A percentile compares a stretch with the other conserved stretches of the same genome.
Evolutionary conservation across 2,329 filamentous ascomycete species (phyloP).

Genomic region (Teratosphaeria zuluensis): DNA sequence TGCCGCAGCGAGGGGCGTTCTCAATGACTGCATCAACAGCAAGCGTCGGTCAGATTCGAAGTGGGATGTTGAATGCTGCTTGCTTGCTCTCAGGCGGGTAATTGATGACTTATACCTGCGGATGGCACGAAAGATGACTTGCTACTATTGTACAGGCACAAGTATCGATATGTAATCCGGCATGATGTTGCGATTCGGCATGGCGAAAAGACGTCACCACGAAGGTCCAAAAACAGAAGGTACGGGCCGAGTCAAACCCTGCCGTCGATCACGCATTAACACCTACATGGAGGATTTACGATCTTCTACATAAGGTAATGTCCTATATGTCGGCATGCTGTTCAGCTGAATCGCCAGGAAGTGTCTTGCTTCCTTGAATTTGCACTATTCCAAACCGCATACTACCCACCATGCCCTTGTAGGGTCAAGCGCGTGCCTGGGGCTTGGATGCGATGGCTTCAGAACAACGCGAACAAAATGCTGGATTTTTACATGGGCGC

Average conservation of each 20-base stretch:
- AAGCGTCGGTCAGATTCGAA: not conserved
- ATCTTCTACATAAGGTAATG: no score
- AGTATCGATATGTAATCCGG: not conserved
- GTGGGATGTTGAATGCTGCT: not conserved
- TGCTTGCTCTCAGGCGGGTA: not conserved
- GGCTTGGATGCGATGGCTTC: no score
- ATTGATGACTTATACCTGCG: not conserved
- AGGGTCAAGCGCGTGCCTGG: no score
- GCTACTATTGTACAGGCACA: not conserved
- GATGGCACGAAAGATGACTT: not conserved
- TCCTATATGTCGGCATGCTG: no score
- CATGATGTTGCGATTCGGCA: not conserved
- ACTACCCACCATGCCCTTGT: no score
- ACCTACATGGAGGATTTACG: no score
- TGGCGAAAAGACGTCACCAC: not conserved
- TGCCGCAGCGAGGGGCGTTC: slow-evolving; percentile 4
- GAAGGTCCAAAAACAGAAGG: not conserved
- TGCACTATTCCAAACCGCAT: no score
- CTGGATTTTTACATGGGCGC: not conserved
- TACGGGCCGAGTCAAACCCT: not conserved
- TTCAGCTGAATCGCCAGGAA: no score
- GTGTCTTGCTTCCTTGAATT: no score
- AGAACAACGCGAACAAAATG: not conserved
- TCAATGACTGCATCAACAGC: not conserved
- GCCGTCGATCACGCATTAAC: no score